Base-by-base conservation (phyloP, 176 grass and related monocot genomes). In the Eragrostis curvula region DNA sequence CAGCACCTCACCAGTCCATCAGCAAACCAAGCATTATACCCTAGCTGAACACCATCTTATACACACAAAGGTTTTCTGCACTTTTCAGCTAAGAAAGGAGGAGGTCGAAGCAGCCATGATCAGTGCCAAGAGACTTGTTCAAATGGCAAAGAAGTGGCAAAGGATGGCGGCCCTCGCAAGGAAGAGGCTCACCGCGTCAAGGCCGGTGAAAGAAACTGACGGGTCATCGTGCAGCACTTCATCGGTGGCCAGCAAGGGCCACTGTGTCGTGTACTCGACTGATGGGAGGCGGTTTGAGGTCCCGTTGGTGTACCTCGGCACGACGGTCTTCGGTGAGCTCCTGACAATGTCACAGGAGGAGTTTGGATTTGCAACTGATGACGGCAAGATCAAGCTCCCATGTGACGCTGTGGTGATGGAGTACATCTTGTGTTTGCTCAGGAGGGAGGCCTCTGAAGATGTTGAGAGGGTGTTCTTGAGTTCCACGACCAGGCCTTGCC, bases 221-320 rank as follows among this genome's bases (percentile, higher is more conserved):
- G 43, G 43, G 13, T 75, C 55, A 7, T 83, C 51, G 8, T 66
- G 83, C 45, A 51, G 64, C 79, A 44, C n/a, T 0, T 20, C 79
- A 39, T 56, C 72, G 9, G 24, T 86, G 3, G 75, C 80, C 5
- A 32, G 70, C 15, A 89, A 84, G 61, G 92, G 92, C 27, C 82
- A 94, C 51, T 87, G 85, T 39, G 68, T 94, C 12, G 63, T 94
- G 76, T 94, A 94, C 70, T 89, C 80, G 9, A 65, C 51, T 0
- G 84, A 94, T 3, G 73, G 77, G 3, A 83, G 67, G 48, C 29
- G 84, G 68, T 94, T 94, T 5, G 73, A 89, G 73, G 85, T 89
- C 17, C 89, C 81, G 0, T 32, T 94, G 43, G 67, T 21, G 7
- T 94, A 85, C 47, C 84, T 94, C 29, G 14, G 46, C 47, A 83